Percentiles rank a stretch among this genome's conserved stretches.
These are phyloP conservation scores for Tetrapisispora iriomotensis DNA, from an alignment of 805 yeast species.

Conservation along the genomic window DNA sequence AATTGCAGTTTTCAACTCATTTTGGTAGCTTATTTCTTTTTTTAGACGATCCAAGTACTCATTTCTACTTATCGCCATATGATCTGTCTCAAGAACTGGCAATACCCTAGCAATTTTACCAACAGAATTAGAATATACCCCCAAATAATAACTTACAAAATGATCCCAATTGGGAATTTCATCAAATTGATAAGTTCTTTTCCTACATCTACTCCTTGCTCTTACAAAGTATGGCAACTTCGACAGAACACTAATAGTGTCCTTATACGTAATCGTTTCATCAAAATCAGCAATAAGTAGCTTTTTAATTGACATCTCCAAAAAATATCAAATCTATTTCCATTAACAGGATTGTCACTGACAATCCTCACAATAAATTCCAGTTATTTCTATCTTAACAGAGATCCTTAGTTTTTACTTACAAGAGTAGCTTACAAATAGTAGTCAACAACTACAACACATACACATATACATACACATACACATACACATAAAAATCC, in stretches of 20 bases:
- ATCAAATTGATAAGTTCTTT: background rate
- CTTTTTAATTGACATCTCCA: background rate
- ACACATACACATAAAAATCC: background rate
- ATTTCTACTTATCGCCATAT: background rate
- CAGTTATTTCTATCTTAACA: background rate
- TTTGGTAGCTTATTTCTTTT: slow-evolving; percentile 2
- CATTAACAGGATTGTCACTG: too few species aligned
- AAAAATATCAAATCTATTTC: background rate
- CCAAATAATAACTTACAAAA: slow-evolving; percentile 15
- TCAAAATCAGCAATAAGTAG: slow-evolving; percentile 24
- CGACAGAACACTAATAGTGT: slow-evolving; percentile 21
- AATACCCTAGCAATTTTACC: slow-evolving; percentile 4
- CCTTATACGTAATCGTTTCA: slow-evolving; percentile 24
- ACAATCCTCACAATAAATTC: too few species aligned
- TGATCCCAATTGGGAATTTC: slow-evolving; percentile 19
- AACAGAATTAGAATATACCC: background rate
- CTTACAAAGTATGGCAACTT: slow-evolving; percentile 16
- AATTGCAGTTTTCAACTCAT: slow-evolving; percentile 6
- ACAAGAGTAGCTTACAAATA: background rate
- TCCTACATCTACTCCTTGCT: slow-evolving; percentile 6
- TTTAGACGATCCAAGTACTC: background rate
- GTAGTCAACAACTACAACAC: background rate
- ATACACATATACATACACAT: background rate
- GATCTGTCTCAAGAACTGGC: slow-evolving; percentile 7
- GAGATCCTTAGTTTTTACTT: background rate